Conservation (phyloP, 2,329 filamentous ascomycete genomes). For the Nakataea oryzae region DNA sequence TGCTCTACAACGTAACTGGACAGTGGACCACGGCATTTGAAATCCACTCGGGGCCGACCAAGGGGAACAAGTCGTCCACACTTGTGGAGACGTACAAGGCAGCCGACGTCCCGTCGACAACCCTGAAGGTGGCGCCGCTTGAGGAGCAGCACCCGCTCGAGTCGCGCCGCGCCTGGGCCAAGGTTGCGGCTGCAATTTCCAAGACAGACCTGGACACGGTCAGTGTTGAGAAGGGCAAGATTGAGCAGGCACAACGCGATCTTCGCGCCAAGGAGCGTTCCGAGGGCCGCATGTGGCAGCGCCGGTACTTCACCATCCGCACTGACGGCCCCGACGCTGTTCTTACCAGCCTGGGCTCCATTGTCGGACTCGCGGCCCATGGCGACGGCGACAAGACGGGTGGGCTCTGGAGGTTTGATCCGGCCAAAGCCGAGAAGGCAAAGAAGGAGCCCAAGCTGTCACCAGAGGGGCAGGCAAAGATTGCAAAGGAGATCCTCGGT, state of each 20-base stretch:
- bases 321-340: slow-evolving; percentile 30
- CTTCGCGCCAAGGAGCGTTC: slow-evolving; percentile 60
- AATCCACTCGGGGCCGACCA: slow-evolving; percentile 55
- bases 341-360: slow-evolving; percentile 31
- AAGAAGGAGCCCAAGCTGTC: slow-evolving; percentile 16
- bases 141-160: slow-evolving; percentile 74
- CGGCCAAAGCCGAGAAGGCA: slow-evolving; percentile 30
- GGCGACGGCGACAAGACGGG: slow-evolving; percentile 52
- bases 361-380: slow-evolving; percentile 34
- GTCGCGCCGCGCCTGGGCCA: slow-evolving; percentile 76
- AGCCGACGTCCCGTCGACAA: slow-evolving; percentile 45
- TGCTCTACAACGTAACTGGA: slow-evolving; percentile 72
- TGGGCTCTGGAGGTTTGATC: slow-evolving; percentile 48
- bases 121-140: slow-evolving; percentile 60
- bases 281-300: slow-evolving; percentile 70
- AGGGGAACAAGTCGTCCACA: slow-evolving; percentile 29
- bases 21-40: slow-evolving; percentile 83
- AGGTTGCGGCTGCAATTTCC: slow-evolving; percentile 71
- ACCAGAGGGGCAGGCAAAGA: slow-evolving; percentile 21
- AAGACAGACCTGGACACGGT: slow-evolving; percentile 78
- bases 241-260: slow-evolving; percentile 79
- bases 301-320: slow-evolving; percentile 65
- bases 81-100: slow-evolving; percentile 53
- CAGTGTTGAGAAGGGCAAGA: slow-evolving; percentile 70
- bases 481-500: slow-evolving; percentile 22